Evolutionary conservation across 208 protist species (phyloP), one percentile per base, ranked within the genome.

Genomic region (Leishmania guyanensis): DNA sequence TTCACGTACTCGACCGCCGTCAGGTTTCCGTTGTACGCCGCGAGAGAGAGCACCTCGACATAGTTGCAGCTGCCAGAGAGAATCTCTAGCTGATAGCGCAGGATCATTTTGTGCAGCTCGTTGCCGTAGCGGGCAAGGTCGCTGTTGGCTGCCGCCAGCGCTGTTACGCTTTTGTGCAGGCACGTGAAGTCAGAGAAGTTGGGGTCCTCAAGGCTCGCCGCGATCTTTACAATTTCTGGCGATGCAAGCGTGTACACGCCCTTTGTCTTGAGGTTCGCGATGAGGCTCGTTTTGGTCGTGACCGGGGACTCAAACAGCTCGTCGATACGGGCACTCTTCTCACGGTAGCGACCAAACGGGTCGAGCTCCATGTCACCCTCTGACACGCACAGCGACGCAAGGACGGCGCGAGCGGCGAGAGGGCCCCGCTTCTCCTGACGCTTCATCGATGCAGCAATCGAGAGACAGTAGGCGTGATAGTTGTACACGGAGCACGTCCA

Each of bases 391-490:
- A 97, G 89, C n/a, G 90, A 85, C 5, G 94, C 90, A 48, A 95
- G 73, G n/a, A 94, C 87, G 22, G 92, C 91, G 53, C 84, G 83
- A 29, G 94, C 89, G 12, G 89, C 88, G 20, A 90, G 71, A 33
- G 77, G 66, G 33, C 64, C 79, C n/a, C 81, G 78, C 43, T 72
- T 70, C 36, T 83, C 86, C 4, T 91, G 82, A 33, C 79, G 77
- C n/a, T 80, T 84, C 65, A 92, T 65, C 46, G 84, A 83, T 0
- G 90, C 90, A 5, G 91, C 92, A 43, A 84, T 75, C 51, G 68
- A 82, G 58, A 95, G 89, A 80, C 90, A 95, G 84, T 93, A 82
- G 33, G 94, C 92, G 82, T 97, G 91, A 80, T 92, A 94, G 78
- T 84, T 86, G 81, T 89, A 85, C 54, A 90, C 85, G 39, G 77